Evolutionary conservation across 2,329 filamentous ascomycete genomes (phyloP), one percentile per base, ranked within the genome.

Genomic region (Trichoderma sp.): DNA sequence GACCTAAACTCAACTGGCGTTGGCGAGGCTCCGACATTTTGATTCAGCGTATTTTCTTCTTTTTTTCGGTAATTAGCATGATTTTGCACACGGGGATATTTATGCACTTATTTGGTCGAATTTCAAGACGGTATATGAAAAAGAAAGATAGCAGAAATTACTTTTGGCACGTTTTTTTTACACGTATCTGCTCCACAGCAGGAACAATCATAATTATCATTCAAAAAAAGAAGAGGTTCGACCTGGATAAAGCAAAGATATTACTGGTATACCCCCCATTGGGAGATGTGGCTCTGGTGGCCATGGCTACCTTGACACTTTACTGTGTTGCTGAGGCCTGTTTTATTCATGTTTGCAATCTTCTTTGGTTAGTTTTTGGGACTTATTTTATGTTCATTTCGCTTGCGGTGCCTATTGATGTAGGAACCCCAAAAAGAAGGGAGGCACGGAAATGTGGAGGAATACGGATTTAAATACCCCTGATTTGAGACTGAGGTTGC

Each of bases 91-190:
- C 24, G 69, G 31, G 38, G 35, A 65, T 31, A 73, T 33, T 38
- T 33, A 53, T 29, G 59, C 35, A 35, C 56, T 45, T 11, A 63
- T 50, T 27, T 73, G 69, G 60, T 73, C 69, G 31, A 72, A 72
- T 63, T 50, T 73, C n/a, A n/a, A 62, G 60, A 65, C 29, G 69
- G 60, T n/a, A 73, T 45, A 65, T 65, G 66, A 45, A 63, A 63
- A 69, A 68, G 68, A 71, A 69, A 67, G 64, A 63, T 65, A 64
- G 69, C 66, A 69, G 56, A 35, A 50, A 65, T 56, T 65, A 64
- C n/a, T 41, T 69, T 67, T 56, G 38, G 41, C 29, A 73, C 41
- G 41, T 11, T 38, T 11, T 38, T 38, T 53, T 65, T 65, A 73
- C 29, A 73, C 29, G 14, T 38, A 29, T 41, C 50, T 60, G 71